Conservation (phyloP, 2,329 filamentous ascomycete genomes). For the Neocucurbitaria cava region DNA sequence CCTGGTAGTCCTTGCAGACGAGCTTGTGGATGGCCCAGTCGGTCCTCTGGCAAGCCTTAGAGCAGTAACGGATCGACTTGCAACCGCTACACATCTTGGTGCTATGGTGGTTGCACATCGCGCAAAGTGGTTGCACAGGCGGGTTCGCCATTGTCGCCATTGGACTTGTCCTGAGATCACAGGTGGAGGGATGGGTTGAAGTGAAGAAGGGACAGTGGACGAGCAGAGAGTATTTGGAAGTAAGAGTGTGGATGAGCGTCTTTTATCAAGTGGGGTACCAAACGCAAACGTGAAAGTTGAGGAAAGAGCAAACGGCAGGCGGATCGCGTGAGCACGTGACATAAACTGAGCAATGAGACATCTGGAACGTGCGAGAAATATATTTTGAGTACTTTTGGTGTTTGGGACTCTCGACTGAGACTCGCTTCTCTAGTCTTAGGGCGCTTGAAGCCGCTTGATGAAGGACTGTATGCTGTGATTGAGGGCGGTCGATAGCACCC, state of each 20-base stretch:
- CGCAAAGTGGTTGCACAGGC: background rate
- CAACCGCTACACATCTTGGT: conserved; percentile 8
- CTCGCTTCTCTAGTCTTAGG: too few species aligned
- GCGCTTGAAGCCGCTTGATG: too few species aligned
- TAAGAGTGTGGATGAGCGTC: background rate
- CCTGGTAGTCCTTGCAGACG: conserved; percentile 20
- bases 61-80: conserved; percentile 23
- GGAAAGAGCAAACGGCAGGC: background rate
- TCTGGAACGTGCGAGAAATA: background rate
- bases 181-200: background rate
- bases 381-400: too few species aligned
- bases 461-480: too few species aligned
- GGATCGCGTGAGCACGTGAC: background rate
- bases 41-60: conserved; percentile 22
- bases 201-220: background rate
- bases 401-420: too few species aligned
- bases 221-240: background rate
- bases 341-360: background rate
- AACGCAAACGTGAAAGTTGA: background rate
- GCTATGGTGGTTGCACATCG: background rate
- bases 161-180: background rate
- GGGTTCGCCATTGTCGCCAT: background rate
- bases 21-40: conserved; percentile 33
- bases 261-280: background rate
- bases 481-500: too few species aligned